Percentiles rank a stretch among this genome's conserved stretches.
phyloP scores from a whole-genome alignment of 495 filamentous ascomycete genomes.

The Tuber calosporum region DNA sequence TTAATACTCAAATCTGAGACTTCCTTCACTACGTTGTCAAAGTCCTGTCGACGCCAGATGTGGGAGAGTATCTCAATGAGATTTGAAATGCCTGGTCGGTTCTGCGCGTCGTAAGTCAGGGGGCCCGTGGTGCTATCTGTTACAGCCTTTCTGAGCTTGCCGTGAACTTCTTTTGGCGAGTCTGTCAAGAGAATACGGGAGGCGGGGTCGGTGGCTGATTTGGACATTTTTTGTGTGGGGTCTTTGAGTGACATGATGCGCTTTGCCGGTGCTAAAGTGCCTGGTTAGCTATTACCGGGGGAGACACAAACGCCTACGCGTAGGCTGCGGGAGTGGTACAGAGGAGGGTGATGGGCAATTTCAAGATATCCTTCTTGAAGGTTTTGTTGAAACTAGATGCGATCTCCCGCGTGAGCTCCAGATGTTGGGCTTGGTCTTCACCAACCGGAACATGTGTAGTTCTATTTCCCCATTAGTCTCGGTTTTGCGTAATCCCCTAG shows the following conservation, averaged over 20 bases:
- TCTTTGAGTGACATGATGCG: conserved; percentile 82
- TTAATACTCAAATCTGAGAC: conserved; percentile 51
- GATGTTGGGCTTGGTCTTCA: conserved; percentile 84
- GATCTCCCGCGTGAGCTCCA: conserved; percentile 81
- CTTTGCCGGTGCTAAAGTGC: conserved; percentile 57
- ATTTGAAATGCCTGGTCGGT: conserved; percentile 78
- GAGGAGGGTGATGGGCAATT: conserved; percentile 64
- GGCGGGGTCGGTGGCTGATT: conserved; percentile 58
- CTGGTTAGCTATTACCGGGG: neutral
- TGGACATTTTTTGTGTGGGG: conserved; percentile 82
- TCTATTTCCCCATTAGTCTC: conserved; percentile 44
- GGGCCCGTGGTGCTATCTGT: conserved; percentile 58
- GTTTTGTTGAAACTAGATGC: conserved; percentile 75
- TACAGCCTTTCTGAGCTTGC: conserved; percentile 64
- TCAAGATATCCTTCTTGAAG: conserved; percentile 55
- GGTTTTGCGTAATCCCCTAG: conserved; percentile 6
- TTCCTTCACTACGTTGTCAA: conserved; percentile 54
- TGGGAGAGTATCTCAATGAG: conserved; percentile 68
- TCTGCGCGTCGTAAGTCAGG: conserved; percentile 63
- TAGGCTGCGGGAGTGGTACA: conserved; percentile 49
- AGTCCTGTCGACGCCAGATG: conserved; percentile 48
- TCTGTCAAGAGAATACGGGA: conserved; percentile 83
- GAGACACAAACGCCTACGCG: conserved; percentile 12
- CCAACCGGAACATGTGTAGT: conserved; percentile 95
- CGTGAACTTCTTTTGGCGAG: conserved; percentile 50